phyloP scores from a whole-genome alignment of 2,329 filamentous ascomycete genomes.

The Exophiala aquamarina region DNA sequence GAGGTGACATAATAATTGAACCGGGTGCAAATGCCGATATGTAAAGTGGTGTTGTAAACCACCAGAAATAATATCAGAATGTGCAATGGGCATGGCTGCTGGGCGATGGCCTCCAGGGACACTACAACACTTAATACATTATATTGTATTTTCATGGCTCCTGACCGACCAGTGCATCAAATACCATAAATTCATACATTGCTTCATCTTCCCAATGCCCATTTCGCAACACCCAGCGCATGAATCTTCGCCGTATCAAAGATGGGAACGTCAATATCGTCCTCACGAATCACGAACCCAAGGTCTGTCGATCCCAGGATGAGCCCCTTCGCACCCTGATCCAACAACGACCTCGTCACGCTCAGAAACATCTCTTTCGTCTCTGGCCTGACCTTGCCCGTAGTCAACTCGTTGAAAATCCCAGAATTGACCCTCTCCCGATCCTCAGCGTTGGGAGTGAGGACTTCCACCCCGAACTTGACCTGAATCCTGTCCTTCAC shows the following conservation, averaged over 20 bases:
- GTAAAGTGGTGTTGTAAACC: too few species aligned
- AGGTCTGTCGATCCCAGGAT: slow-evolving; percentile 19
- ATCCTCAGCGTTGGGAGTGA: slow-evolving; percentile 4
- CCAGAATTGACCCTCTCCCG: neutral
- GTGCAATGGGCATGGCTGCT: too few species aligned
- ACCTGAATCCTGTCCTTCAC: slow-evolving; percentile 4
- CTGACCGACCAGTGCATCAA: too few species aligned
- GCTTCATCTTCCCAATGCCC: slow-evolving; percentile 1
- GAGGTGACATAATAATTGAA: too few species aligned
- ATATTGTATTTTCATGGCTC: too few species aligned
- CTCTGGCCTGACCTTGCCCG: neutral
- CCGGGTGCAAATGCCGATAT: too few species aligned
- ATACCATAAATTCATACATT: too few species aligned
- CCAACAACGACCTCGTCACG: neutral
- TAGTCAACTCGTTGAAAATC: slow-evolving; percentile 11
- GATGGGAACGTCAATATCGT: slow-evolving; percentile 9
- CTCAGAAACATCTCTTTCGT: slow-evolving; percentile 1
- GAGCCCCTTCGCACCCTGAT: slow-evolving; percentile 10
- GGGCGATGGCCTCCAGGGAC: too few species aligned
- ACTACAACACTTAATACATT: too few species aligned
- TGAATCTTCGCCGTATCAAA: slow-evolving; percentile 16
- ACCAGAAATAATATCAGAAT: too few species aligned
- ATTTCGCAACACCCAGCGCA: slow-evolving; percentile 9
- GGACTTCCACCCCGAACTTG: slow-evolving; percentile 7
- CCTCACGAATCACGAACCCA: slow-evolving; percentile 10